Evolutionary conservation across 148 eudicot genomes (phyloP), one percentile per base, ranked within the genome.

Genomic region (Heliosperma pusillum): DNA sequence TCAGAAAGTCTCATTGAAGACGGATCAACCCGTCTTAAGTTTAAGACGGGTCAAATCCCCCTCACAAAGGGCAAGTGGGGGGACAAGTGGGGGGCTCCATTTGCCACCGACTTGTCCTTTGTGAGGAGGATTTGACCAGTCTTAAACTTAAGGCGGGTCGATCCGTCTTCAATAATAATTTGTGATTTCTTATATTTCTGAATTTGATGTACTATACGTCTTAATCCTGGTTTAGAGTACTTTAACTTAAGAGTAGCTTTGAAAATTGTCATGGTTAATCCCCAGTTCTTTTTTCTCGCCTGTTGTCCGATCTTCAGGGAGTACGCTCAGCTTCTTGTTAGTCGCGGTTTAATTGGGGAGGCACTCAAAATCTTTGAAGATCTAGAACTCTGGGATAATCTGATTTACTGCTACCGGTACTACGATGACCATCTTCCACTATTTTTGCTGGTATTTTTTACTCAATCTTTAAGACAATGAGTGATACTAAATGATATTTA

Each of bases 321-420:
- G 76, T 90, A 89, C 70, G 97, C 91, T 22, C 93, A 90, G 80
- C 90, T 95, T 81, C 81, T 95, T 63, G 89, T 95, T 64, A 85
- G 97, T 58, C 86, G 88, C 77, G 96, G 99, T 68, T 77, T 92
- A 82, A 81, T 95, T 76, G 96, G 96, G 50, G 99, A 95, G 84
- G 96, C 99, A 59, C 80, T 95, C 74, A 90, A 80, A 75, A 83
- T 87, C 7, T 92, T 92, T 71, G 99, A 95, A 86, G 96, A 92
- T 74, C 85, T 95, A 56, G 97, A 95, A 82, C 82, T 95, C 81
- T 95, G 99, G 99, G 99, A 95, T 85, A 92, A 84, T 82, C 76
- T 92, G 52, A 95, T 95, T 78, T 83, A 79, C 69, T 95, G 99
- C 84, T 95, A 92, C 70, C 81, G 94, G 93, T 91, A 91, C 72